Percentiles rank a stretch among this genome's conserved stretches.
Conservation (phyloP, 164 flowering plant species). For the Tetracentron sinense region DNA sequence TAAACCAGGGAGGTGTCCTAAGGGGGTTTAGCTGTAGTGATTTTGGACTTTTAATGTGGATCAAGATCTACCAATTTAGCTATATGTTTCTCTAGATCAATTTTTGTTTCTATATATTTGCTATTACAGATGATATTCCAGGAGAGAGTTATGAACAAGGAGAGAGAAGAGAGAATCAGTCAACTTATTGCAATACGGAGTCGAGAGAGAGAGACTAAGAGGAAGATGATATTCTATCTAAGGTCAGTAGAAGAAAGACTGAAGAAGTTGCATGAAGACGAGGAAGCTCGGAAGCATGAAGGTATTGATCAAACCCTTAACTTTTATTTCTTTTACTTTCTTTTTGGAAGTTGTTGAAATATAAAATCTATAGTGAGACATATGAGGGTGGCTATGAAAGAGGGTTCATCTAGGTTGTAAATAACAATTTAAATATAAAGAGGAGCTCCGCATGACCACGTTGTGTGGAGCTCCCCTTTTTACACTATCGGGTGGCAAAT, state of each 20-base stretch:
- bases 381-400: too few relatives aligned
- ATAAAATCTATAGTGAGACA: too few relatives aligned
- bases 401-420: too few relatives aligned
- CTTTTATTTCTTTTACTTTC: not conserved
- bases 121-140: slow-evolving; percentile 54
- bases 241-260: slow-evolving; percentile 66
- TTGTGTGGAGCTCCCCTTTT: too few relatives aligned
- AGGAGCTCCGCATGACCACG: too few relatives aligned
- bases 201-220: slow-evolving; percentile 51
- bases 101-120: not conserved
- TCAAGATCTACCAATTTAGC: too few relatives aligned
- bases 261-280: slow-evolving; percentile 62
- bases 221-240: slow-evolving; percentile 62
- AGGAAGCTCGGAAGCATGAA: slow-evolving; percentile 75
- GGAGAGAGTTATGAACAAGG: slow-evolving; percentile 45
- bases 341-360: too few relatives aligned
- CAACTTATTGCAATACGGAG: slow-evolving; percentile 35
- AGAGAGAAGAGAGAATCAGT: slow-evolving; percentile 59
- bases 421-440: too few relatives aligned
- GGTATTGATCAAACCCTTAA: slow-evolving; percentile 34
- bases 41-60: not conserved
- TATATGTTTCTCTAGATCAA: too few relatives aligned
- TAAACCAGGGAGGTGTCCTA: too few relatives aligned
- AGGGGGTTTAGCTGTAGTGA: too few relatives aligned
- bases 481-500: too few relatives aligned